phyloP scores from a whole-genome alignment of 345 rosid genomes.

The Euclidium syriacum region DNA sequence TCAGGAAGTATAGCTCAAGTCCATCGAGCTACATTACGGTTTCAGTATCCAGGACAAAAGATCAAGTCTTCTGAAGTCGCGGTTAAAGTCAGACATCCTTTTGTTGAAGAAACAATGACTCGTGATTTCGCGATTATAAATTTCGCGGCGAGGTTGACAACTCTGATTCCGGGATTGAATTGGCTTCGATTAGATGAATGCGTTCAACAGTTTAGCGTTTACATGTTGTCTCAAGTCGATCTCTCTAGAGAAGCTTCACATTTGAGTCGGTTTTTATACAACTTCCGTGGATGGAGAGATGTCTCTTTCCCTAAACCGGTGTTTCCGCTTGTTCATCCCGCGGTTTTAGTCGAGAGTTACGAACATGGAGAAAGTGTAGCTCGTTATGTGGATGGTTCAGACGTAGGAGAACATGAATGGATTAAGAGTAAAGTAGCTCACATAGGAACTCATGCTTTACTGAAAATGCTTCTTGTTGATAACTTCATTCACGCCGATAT shows the following conservation, averaged over 20 bases:
- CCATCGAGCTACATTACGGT: slow-evolving; percentile 79
- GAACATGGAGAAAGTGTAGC: slow-evolving; percentile 95
- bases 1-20: slow-evolving; percentile 99
- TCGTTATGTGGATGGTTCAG: slow-evolving; percentile 70
- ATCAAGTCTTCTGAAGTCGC: slow-evolving; percentile 73
- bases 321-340: slow-evolving; percentile 92
- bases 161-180: slow-evolving; percentile 63
- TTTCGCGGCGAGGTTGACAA: slow-evolving; percentile 61
- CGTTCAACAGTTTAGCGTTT: slow-evolving; percentile 88
- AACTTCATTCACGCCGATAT: slow-evolving; percentile 98
- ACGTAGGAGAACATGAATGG: slow-evolving; percentile 58
- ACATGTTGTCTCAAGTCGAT: slow-evolving; percentile 99
- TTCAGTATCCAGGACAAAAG: slow-evolving; percentile 69
- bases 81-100: slow-evolving; percentile 98
- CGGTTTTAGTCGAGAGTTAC: slow-evolving; percentile 90
- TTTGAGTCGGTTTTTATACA: slow-evolving; percentile 84
- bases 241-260: slow-evolving; percentile 99
- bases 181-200: slow-evolving; percentile 98
- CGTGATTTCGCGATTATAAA: slow-evolving; percentile 87
- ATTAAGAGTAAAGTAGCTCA: slow-evolving; percentile 83
- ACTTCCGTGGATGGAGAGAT: slow-evolving; percentile 87
- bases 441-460: slow-evolving; percentile 91
- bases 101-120: slow-evolving; percentile 84
- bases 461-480: slow-evolving; percentile 99
- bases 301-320: slow-evolving; percentile 98